phyloP scores from a whole-genome alignment of 495 filamentous ascomycete species.

The Penicillium goetzii region DNA sequence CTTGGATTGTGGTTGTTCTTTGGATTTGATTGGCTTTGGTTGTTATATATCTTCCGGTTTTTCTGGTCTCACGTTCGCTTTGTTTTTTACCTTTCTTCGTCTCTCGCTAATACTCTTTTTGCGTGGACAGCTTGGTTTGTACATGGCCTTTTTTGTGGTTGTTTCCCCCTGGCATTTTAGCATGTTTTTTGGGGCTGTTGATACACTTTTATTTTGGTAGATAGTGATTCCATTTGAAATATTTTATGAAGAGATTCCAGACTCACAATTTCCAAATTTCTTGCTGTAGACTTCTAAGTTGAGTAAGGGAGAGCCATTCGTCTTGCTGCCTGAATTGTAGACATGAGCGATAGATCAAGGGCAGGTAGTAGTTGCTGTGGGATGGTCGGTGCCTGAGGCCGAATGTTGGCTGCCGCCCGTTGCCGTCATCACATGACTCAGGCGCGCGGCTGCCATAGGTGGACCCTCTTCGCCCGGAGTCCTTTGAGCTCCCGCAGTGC shows the following conservation, averaged over 20 bases:
- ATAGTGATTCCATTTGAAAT: slow-evolving; percentile 12
- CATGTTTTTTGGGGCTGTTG: slow-evolving; percentile 16
- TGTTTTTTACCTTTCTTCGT: slow-evolving; percentile 15
- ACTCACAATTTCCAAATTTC: background rate
- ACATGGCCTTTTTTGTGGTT: slow-evolving; percentile 21
- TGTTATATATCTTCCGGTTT: slow-evolving; percentile 11
- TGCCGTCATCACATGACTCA: slow-evolving; percentile 3
- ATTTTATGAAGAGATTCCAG: background rate
- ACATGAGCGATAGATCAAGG: background rate
- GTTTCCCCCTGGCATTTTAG: slow-evolving; percentile 1
- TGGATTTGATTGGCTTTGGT: background rate
- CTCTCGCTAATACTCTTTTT: slow-evolving; percentile 24
- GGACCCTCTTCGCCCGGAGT: slow-evolving; percentile 13
- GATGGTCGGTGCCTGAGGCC: background rate
- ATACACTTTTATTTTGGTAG: slow-evolving; percentile 25
- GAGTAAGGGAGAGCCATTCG: background rate
- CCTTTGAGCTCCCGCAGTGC: slow-evolving; percentile 21
- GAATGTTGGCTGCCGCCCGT: background rate
- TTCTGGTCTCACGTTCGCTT: slow-evolving; percentile 2
- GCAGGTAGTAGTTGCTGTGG: background rate
- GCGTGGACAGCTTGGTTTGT: slow-evolving; percentile 11
- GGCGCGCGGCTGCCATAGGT: slow-evolving; percentile 22
- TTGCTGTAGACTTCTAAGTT: too few species aligned
- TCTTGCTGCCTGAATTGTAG: background rate
- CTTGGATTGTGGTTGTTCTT: slow-evolving; percentile 1